phyloP scores from a whole-genome alignment of 2,329 filamentous ascomycete species.

The Helotiales sp. region DNA sequence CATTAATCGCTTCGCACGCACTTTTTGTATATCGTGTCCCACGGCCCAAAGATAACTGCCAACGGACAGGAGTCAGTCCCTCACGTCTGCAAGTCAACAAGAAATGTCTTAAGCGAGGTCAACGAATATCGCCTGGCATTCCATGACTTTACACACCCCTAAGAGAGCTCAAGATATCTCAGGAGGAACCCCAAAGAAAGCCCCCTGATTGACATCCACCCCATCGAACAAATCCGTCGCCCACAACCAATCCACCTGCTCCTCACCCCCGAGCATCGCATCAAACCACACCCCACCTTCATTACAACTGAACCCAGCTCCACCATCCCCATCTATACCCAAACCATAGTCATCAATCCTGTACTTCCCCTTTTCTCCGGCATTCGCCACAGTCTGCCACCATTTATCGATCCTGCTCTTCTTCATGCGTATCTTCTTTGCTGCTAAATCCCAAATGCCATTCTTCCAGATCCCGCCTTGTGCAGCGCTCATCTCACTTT shows the following conservation, averaged over 20 bases:
- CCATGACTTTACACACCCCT: no score
- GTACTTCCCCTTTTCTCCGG: background rate
- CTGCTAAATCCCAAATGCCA: slow-evolving; percentile 55
- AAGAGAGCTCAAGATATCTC: background rate
- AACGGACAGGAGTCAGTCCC: no score
- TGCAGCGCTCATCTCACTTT: slow-evolving; percentile 44
- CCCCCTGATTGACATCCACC: background rate
- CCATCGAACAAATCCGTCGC: slow-evolving; percentile 11
- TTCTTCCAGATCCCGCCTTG: slow-evolving; percentile 45
- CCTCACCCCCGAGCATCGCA: slow-evolving; percentile 45
- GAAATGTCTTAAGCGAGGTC: no score
- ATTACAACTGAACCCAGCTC: no score
- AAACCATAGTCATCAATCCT: background rate
- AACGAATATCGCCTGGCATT: no score
- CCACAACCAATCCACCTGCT: slow-evolving; percentile 5
- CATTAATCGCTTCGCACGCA: no score
- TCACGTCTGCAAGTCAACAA: no score
- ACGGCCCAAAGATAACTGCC: no score
- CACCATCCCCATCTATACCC: background rate
- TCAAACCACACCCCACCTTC: slow-evolving; percentile 40
- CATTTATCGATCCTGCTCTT: slow-evolving; percentile 51
- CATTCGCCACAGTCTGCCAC: background rate
- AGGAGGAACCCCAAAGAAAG: background rate
- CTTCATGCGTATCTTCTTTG: slow-evolving; percentile 54
- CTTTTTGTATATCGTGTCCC: no score